These are phyloP conservation scores for Yamagishiella unicocca DNA, from an alignment of 139 green algal genomes.

Conservation along the genomic window DNA sequence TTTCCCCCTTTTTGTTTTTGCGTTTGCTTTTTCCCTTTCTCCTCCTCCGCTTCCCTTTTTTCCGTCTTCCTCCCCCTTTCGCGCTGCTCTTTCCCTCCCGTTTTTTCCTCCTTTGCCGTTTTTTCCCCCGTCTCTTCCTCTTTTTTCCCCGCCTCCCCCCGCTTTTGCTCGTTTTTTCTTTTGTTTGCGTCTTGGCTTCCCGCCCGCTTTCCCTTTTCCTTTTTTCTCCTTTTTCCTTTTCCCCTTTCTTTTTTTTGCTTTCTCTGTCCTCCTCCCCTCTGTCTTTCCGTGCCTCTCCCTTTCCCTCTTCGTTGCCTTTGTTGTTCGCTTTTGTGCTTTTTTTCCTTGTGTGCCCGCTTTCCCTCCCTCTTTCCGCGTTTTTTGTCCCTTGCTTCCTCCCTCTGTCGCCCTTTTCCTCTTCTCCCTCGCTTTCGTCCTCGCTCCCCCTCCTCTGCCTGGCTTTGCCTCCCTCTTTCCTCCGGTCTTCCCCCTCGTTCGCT, in stretches of 20 bases:
- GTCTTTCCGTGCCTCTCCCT: background rate
- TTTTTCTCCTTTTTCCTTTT: background rate
- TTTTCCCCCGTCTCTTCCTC: background rate
- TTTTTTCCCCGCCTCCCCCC: background rate
- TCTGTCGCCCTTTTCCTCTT: background rate
- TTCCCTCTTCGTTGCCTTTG: background rate
- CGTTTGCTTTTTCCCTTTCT: background rate
- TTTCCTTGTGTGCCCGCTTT: background rate
- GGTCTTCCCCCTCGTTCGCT: background rate
- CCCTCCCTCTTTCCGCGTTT: background rate
- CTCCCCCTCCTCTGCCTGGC: background rate
- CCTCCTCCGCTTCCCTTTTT: background rate
- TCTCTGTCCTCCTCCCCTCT: background rate
- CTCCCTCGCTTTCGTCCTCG: background rate
- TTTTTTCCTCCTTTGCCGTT: background rate
- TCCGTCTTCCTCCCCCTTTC: background rate
- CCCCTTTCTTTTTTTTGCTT: background rate
- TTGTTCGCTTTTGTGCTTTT: background rate
- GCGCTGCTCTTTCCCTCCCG: background rate
- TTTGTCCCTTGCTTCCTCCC: background rate
- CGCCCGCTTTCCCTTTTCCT: background rate
- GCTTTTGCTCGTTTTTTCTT: background rate
- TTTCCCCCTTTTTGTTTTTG: background rate
- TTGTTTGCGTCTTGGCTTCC: background rate
- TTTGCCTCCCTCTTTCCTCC: background rate